Evolutionary conservation across 345 rosid genomes (phyloP).

Genomic region (Hibiscus tridactylites): DNA sequence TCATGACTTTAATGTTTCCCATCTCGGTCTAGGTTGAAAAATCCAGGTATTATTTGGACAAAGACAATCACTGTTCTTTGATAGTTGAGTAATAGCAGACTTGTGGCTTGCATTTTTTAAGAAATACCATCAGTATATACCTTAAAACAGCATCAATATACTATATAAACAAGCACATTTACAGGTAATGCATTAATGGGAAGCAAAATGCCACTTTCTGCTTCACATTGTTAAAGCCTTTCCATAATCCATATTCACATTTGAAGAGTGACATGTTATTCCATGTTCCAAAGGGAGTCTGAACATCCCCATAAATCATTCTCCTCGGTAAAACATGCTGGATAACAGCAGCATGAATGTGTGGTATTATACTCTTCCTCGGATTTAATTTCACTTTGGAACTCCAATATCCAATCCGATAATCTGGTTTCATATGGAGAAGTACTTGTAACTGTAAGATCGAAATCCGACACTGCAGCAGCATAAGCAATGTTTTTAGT

Average conservation of each 20-base stretch:
- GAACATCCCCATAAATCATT: slow-evolving; percentile 18
- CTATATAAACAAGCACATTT: not conserved
- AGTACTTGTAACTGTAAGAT: slow-evolving; percentile 16
- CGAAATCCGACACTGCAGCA: slow-evolving; percentile 9
- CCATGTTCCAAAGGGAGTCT: slow-evolving; percentile 19
- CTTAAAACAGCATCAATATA: too few relatives aligned
- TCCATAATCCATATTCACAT: not conserved
- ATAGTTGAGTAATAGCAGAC: not conserved
- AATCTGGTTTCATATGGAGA: slow-evolving; percentile 49
- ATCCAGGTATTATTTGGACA: not conserved
- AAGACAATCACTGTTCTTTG: not conserved
- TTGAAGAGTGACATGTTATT: not conserved
- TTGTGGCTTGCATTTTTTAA: too few relatives aligned
- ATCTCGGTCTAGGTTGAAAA: not conserved
- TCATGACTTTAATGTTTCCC: not conserved
- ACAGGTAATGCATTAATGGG: not conserved
- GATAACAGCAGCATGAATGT: not conserved
- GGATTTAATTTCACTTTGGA: slow-evolving; percentile 19
- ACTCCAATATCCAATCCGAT: slow-evolving; percentile 45
- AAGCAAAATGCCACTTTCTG: not conserved
- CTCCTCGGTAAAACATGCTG: not conserved
- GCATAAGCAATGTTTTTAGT: slow-evolving; percentile 8
- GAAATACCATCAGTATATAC: too few relatives aligned
- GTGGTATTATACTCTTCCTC: not conserved
- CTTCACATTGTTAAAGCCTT: not conserved